These are phyloP conservation scores for Nemania serpens DNA, from an alignment of 2,329 filamentous ascomycete species.

Conservation along the genomic window DNA sequence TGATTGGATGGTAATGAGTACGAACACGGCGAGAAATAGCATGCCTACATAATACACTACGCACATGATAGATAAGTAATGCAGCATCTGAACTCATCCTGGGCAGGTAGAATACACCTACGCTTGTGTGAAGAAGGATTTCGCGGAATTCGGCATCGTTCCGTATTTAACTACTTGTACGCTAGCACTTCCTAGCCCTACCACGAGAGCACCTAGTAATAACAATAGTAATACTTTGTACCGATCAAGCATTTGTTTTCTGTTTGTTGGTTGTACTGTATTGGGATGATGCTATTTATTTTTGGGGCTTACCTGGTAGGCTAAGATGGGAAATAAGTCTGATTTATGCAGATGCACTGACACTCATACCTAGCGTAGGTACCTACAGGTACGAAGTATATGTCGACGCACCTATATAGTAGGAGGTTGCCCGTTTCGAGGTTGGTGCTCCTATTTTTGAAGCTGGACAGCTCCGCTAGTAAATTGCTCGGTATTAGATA, in stretches of 20 bases:
- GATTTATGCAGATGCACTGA: too few species aligned
- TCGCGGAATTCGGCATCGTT: neutral
- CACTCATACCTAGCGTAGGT: too few species aligned
- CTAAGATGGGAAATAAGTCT: too few species aligned
- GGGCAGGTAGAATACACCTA: neutral
- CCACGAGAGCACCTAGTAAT: too few species aligned
- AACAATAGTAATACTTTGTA: too few species aligned
- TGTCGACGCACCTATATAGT: too few species aligned
- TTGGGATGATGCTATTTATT: too few species aligned
- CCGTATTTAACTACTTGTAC: neutral
- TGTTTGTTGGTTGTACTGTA: too few species aligned
- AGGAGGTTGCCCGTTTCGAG: too few species aligned
- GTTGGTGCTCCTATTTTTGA: neutral
- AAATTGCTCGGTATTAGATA: neutral
- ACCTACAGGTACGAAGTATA: too few species aligned
- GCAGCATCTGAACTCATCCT: neutral
- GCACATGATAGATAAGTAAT: neutral
- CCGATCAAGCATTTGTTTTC: too few species aligned
- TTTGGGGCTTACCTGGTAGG: too few species aligned
- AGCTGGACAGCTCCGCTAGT: slow-evolving; percentile 2
- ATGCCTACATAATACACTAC: neutral
- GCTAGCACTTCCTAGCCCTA: neutral
- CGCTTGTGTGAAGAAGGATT: neutral
- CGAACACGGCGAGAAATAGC: neutral
- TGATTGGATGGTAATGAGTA: slow-evolving; percentile 2